These are phyloP conservation scores for Malassezia sympodialis DNA, from an alignment of 1,284 basidiomycete genomes.

Conservation along the genomic window DNA sequence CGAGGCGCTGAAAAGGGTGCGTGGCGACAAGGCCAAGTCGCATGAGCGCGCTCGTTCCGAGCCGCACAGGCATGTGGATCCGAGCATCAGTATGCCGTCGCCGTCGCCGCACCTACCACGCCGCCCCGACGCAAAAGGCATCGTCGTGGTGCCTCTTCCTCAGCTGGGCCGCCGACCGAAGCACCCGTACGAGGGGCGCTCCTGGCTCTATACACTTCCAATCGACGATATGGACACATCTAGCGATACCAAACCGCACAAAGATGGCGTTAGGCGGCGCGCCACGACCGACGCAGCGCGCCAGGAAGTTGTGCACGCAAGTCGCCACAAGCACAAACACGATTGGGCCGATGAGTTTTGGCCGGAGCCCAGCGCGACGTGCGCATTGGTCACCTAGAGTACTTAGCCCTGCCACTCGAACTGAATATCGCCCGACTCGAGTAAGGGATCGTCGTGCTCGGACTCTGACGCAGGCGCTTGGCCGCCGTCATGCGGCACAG, in stretches of 20 bases:
- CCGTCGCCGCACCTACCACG: constrained; percentile 36
- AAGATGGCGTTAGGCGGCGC: constrained; percentile 17
- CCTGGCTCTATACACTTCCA: constrained; percentile 20
- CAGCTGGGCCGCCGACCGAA: constrained; percentile 39
- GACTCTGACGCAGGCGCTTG: not conserved
- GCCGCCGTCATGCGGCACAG: not conserved
- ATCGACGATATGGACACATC: constrained; percentile 23
- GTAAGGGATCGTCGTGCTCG: constrained; percentile 30
- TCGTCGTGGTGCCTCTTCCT: constrained; percentile 37
- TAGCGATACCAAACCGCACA: constrained; percentile 28
- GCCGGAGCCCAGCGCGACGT: constrained; percentile 14
- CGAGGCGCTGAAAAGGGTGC: constrained; percentile 33
- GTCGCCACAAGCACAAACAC: constrained; percentile 16
- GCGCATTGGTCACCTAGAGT: not conserved
- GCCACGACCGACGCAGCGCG: constrained; percentile 42
- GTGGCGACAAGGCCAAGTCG: constrained; percentile 19
- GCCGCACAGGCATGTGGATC: constrained; percentile 10
- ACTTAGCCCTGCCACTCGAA: constrained; percentile 38
- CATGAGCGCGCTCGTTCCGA: not conserved
- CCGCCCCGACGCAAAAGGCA: constrained; percentile 38
- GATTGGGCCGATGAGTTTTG: constrained; percentile 11
- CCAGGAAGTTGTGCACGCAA: constrained; percentile 37
- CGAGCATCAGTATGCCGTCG: constrained; percentile 32
- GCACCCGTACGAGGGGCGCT: constrained; percentile 38
- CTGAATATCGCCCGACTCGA: constrained; percentile 41